Conservation (phyloP, 2,329 filamentous ascomycete species). For the Metarhizium brunneum region DNA sequence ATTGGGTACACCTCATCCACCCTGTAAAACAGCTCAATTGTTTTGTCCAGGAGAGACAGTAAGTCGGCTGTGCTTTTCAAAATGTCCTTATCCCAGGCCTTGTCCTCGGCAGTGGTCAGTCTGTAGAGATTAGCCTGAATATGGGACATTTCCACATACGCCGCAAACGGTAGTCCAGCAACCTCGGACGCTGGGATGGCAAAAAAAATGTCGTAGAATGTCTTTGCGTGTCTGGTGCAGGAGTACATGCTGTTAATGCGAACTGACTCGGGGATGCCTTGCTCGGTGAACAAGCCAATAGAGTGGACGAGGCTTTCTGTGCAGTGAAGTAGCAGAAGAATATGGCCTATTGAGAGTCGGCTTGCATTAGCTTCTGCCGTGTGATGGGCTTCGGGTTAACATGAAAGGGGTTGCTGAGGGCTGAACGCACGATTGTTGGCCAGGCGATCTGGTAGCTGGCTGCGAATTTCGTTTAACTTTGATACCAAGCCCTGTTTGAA, state of each 20-base stretch:
- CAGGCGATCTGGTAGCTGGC: constrained; percentile 14
- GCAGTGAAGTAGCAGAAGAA: constrained; percentile 20
- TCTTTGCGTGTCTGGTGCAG: constrained; percentile 23
- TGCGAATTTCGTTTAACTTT: constrained; percentile 18
- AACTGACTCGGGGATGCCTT: constrained; percentile 19
- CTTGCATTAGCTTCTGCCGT: background rate
- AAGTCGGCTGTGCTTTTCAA: constrained; percentile 27
- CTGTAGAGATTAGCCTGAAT: constrained; percentile 28
- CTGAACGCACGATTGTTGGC: constrained; percentile 17
- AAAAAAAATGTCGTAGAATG: constrained; percentile 28
- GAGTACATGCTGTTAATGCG: constrained; percentile 27
- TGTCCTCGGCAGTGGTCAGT: constrained; percentile 28
- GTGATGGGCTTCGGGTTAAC: background rate
- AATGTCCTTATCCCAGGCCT: constrained; percentile 30
- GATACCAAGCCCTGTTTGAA: constrained; percentile 21
- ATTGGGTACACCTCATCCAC: constrained; percentile 18
- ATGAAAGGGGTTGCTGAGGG: background rate
- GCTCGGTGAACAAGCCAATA: constrained; percentile 21
- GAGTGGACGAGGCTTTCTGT: constrained; percentile 24
- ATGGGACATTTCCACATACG: constrained; percentile 26
- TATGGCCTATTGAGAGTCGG: constrained; percentile 12
- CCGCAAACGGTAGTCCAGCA: constrained; percentile 22
- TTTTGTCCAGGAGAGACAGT: constrained; percentile 23
- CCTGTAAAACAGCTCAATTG: constrained; percentile 21
- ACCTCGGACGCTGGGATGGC: constrained; percentile 18